Evolutionary conservation across 352 stramenopile species (phyloP), one percentile per base, ranked within the genome.

Genomic region (Globisporangium emineosum): DNA sequence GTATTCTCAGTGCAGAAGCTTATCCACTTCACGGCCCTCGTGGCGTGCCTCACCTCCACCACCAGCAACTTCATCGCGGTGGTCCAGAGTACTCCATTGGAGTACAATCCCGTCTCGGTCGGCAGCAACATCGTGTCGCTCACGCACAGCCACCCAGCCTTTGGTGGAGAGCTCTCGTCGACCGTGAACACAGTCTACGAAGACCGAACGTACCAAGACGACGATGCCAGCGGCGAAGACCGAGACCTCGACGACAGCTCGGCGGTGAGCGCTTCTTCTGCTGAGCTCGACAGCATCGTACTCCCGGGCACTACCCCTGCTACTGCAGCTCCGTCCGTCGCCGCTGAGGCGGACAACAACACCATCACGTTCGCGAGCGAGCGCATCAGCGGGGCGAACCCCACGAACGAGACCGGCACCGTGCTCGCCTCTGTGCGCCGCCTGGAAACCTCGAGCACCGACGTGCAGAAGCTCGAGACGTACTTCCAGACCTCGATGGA

Each of bases 71-170:
- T 47, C 55, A 21, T 49, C 17, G 35, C 10, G n/a, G 25, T 53
- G 57, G 42, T 54, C 57, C 57, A 62, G 27, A 62, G 57, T 43
- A 62, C 57, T 21, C 57, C 63, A 13, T 32, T 66, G 59, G 62
- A 66, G 59, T 76, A 77, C 40, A 68, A 68, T 40, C 65, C 72
- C 19, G 54, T 73, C 61, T 79, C 73, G 8, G 45, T 55, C 2
- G 47, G 64, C 17, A 62, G 65, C 45, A 66, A 73, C 15, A 68
- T 64, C 17, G 68, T 74, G 12, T 29, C 33, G 43, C 65, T 81
- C 52, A 73, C 64, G 2, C 75, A 72, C 60, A 71, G 53, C 45
- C 75, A 83, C 66, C 75, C 75, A 42, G 75, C 75, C 29, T 83
- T 66, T 56, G 75, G 75, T 13, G 71, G 27, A 10, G 54, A 64